Evolutionary conservation across 495 filamentous ascomycete species (phyloP), one percentile per base, ranked within the genome.

Genomic region (Xylaria cubensis): DNA sequence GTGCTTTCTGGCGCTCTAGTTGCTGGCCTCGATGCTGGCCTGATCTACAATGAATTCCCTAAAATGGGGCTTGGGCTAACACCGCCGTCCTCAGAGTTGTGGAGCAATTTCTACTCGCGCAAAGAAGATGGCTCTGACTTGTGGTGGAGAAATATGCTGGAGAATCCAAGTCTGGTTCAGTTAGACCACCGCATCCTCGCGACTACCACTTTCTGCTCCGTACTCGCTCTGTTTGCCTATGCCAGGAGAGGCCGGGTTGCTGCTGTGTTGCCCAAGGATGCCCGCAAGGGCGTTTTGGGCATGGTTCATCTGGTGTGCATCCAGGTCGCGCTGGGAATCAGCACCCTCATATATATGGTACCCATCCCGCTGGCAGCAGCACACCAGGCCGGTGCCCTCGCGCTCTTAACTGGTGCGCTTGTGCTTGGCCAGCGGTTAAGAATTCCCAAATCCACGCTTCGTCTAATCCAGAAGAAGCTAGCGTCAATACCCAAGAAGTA

Each of bases 31-130:
- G 96, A 99, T 77, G 96, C 96, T 17, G 96, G 96, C 15, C 84
- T 99, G 19, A 97, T 99, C 78, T 99, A 99, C 84, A 98, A 98
- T 78, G 94, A 98, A 76, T 98, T 98, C 78, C 97, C 97, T 1
- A 93, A 88, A 77, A 99, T 99, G 96, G 96, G 97, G 39, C 82
- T 86, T 1, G 93, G 93, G 1, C 85, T 94, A 41, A 85, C 92
- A 3, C 96, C 96, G 12, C 97, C 96, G 1, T 89, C 84, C 70
- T 84, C 87, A 0, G 96, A 99, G 80, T 89, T 99, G 10, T 93
- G 93, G 76, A 89, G 92, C 75, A 83, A 88, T 53, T 95, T 94
- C 83, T 99, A 98, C 86, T 93, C 90, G 26, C 93, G 93, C 64
- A 87, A 86, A 59, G 85, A 89, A 51, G 94, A 97, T 78, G 78